phyloP scores from a whole-genome alignment of 2,329 filamentous ascomycete genomes.

The Cladosporium sp. region DNA sequence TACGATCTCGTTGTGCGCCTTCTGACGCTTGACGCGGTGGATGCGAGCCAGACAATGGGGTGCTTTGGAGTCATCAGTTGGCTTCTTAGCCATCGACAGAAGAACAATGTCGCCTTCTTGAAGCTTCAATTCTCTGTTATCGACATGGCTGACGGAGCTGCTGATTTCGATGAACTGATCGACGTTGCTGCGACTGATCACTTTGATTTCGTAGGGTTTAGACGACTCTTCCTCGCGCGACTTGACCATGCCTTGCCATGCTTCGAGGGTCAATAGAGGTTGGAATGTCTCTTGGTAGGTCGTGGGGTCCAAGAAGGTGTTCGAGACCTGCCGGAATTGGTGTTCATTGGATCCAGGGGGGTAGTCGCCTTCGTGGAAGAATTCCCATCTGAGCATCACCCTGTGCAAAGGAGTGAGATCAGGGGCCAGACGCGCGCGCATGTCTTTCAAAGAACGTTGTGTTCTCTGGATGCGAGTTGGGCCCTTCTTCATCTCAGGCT shows the following conservation, averaged over 20 bases:
- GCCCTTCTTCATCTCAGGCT: slow-evolving; percentile 52
- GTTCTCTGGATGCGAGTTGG: slow-evolving; percentile 83
- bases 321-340: slow-evolving; percentile 70
- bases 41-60: slow-evolving; percentile 85
- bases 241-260: slow-evolving; percentile 91
- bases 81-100: slow-evolving; percentile 69
- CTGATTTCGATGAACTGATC: slow-evolving; percentile 92
- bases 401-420: slow-evolving; percentile 82
- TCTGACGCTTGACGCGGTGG: slow-evolving; percentile 74
- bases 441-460: slow-evolving; percentile 81
- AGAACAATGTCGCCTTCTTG: slow-evolving; percentile 86
- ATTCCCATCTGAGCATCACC: slow-evolving; percentile 88
- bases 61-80: slow-evolving; percentile 60
- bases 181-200: slow-evolving; percentile 82
- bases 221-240: slow-evolving; percentile 80
- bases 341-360: slow-evolving; percentile 69
- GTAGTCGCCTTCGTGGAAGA: slow-evolving; percentile 83
- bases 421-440: slow-evolving; percentile 86
- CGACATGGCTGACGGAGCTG: slow-evolving; percentile 68
- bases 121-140: slow-evolving; percentile 68
- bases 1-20: slow-evolving; percentile 74
- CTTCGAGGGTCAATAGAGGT: slow-evolving; percentile 84
- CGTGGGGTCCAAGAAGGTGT: slow-evolving; percentile 68
- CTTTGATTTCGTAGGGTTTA: slow-evolving; percentile 80
- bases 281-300: slow-evolving; percentile 89